A percentile compares a stretch with the other conserved stretches of the same genome.
Conservation (phyloP, 2,329 filamentous ascomycete genomes). For the Didymella glomerata region DNA sequence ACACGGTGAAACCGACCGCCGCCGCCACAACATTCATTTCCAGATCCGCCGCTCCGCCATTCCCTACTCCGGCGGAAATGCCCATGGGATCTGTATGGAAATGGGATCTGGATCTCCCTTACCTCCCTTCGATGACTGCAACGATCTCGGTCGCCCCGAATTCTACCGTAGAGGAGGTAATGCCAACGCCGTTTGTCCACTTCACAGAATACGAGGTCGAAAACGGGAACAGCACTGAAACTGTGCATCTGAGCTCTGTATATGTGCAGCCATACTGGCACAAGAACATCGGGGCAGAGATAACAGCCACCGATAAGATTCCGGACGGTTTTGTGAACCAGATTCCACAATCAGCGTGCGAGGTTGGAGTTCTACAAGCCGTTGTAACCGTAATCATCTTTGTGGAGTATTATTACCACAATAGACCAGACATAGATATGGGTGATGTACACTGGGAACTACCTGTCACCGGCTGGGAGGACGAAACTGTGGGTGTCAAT, state of each 20-base stretch:
- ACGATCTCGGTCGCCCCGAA: conserved; percentile 37
- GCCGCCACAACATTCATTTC: conserved; percentile 43
- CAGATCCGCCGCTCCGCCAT: conserved; percentile 31
- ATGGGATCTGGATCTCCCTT: conserved; percentile 28
- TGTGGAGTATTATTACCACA: conserved; percentile 51
- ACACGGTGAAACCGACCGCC: conserved; percentile 44
- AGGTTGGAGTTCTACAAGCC: conserved; percentile 50
- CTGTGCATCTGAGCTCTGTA: conserved; percentile 46
- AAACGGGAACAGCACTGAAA: conserved; percentile 43
- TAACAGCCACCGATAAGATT: conserved; percentile 42
- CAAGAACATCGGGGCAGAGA: conserved; percentile 39
- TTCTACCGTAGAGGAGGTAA: conserved; percentile 36
- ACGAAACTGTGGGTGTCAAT: conserved; percentile 23
- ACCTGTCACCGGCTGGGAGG: conserved; percentile 38
- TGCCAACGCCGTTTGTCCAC: conserved; percentile 54
- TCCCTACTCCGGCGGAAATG: conserved; percentile 38
- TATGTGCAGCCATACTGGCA: conserved; percentile 51
- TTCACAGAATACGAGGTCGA: conserved; percentile 57
- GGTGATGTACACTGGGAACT: conserved; percentile 44
- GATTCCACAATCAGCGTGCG: conserved; percentile 44
- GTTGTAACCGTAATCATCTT: conserved; percentile 55
- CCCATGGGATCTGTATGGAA: conserved; percentile 18
- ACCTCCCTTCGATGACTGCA: conserved; percentile 33
- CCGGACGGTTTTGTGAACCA: conserved; percentile 50
- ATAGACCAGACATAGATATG: conserved; percentile 26